Evolutionary conservation across 306 rosid species (phyloP).

Genomic region (Citrullus mucosospermus): DNA sequence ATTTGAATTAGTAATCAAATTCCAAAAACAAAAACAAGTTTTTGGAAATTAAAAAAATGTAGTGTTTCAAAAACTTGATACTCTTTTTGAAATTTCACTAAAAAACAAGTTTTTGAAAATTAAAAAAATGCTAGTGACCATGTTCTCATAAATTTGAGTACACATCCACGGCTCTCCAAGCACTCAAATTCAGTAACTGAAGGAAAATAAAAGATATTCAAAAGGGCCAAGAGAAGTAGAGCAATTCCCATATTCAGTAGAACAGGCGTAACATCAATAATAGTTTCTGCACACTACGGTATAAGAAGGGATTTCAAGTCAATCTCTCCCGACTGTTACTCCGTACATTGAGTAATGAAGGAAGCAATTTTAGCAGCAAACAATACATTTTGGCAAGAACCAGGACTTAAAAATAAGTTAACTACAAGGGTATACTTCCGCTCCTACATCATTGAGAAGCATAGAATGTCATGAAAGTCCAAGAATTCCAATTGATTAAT

Average conservation of each 20-base stretch:
- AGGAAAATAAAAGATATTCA: neutral
- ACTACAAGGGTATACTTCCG: neutral
- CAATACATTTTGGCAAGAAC: neutral
- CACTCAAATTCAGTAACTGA: neutral
- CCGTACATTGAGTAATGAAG: neutral
- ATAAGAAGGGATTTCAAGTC: neutral
- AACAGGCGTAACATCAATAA: neutral
- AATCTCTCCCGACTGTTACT: neutral
- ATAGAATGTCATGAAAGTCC: neutral
- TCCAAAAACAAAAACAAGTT: no score
- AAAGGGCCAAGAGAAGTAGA: neutral
- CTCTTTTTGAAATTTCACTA: neutral
- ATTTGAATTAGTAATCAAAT: no score
- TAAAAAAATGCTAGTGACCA: no score
- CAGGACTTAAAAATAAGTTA: neutral
- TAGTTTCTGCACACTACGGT: neutral
- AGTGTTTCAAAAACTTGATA: no score
- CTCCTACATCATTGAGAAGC: neutral
- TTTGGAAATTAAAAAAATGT: no score
- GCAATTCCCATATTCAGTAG: neutral
- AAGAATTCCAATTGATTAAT: neutral
- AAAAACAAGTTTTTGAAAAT: no score
- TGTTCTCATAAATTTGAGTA: neutral
- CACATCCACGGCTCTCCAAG: neutral
- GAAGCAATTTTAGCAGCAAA: neutral